Evolutionary conservation across 1,284 basidiomycete genomes (phyloP).

Genomic region (Cutaneotrichosporon arboriforme): DNA sequence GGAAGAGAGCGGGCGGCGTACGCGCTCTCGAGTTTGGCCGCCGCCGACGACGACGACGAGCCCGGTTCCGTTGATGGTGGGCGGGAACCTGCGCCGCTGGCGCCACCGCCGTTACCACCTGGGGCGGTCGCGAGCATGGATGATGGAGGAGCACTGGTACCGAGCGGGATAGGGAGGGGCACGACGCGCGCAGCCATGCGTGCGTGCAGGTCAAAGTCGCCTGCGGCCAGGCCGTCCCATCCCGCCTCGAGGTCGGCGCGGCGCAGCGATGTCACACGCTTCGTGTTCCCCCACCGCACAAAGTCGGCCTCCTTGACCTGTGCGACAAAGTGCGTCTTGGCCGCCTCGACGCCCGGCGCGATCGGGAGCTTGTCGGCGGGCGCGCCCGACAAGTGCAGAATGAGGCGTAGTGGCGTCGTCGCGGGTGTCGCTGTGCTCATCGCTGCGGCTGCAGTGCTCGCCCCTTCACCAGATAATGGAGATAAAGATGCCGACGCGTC

Average conservation of each 20-base stretch:
- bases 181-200: constrained; percentile 78
- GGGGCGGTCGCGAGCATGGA: constrained; percentile 48
- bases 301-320: constrained; percentile 93
- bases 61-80: constrained; percentile 64
- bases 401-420: constrained; percentile 61
- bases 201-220: constrained; percentile 93
- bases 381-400: constrained; percentile 68
- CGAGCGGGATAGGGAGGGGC: constrained; percentile 55
- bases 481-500: constrained; percentile 6
- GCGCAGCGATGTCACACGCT: constrained; percentile 78
- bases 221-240: constrained; percentile 88
- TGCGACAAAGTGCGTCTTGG: constrained; percentile 86
- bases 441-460: constrained; percentile 7
- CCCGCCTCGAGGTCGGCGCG: constrained; percentile 86
- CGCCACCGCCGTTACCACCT: neutral
- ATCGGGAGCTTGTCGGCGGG: constrained; percentile 78
- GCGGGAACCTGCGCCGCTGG: constrained; percentile 48
- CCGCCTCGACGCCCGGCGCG: constrained; percentile 68
- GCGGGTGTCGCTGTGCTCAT: neutral
- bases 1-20: constrained; percentile 82
- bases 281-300: constrained; percentile 87
- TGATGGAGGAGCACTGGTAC: constrained; percentile 44
- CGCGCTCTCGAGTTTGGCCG: constrained; percentile 50
- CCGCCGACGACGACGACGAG: constrained; percentile 49
- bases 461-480: constrained; percentile 10